phyloP scores from a whole-genome alignment of 2,329 filamentous ascomycete species.

The Trichoderma atroviride region DNA sequence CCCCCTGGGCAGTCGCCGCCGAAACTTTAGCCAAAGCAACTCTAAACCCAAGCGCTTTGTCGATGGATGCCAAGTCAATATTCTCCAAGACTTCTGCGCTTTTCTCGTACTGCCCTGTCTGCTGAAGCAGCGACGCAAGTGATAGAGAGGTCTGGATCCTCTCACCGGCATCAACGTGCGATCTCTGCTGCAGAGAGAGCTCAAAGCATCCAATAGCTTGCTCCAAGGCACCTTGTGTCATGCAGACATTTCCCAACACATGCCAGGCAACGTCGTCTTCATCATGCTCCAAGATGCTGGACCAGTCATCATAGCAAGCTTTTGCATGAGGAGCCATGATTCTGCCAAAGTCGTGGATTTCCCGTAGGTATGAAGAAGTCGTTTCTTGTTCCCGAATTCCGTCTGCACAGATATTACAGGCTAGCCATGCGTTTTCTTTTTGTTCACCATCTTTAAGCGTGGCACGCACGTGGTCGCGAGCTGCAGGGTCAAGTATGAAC shows the following conservation, averaged over 20 bases:
- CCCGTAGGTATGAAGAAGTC: conserved; percentile 29
- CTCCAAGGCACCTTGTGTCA: conserved; percentile 34
- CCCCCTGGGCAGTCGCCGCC: conserved; percentile 30
- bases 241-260: conserved; percentile 39
- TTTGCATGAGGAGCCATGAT: conserved; percentile 36
- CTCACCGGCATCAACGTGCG: conserved; percentile 29
- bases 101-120: conserved; percentile 27
- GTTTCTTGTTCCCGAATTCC: conserved; percentile 31
- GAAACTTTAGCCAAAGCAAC: conserved; percentile 34
- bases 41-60: conserved; percentile 32
- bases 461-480: conserved; percentile 32
- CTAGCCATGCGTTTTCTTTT: conserved; percentile 33
- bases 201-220: conserved; percentile 36
- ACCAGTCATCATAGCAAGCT: conserved; percentile 35
- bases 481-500: conserved; percentile 33
- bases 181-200: conserved; percentile 30
- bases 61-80: conserved; percentile 33
- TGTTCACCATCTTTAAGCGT: conserved; percentile 30
- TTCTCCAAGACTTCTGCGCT: conserved; percentile 31
- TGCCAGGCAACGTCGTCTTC: conserved; percentile 44
- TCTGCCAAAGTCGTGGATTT: conserved; percentile 34
- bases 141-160: conserved; percentile 32
- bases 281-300: conserved; percentile 30
- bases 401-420: conserved; percentile 34
- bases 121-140: conserved; percentile 32